These are phyloP conservation scores for Plenodomus lindquistii DNA, from an alignment of 2,329 filamentous ascomycete species.

Conservation along the genomic window DNA sequence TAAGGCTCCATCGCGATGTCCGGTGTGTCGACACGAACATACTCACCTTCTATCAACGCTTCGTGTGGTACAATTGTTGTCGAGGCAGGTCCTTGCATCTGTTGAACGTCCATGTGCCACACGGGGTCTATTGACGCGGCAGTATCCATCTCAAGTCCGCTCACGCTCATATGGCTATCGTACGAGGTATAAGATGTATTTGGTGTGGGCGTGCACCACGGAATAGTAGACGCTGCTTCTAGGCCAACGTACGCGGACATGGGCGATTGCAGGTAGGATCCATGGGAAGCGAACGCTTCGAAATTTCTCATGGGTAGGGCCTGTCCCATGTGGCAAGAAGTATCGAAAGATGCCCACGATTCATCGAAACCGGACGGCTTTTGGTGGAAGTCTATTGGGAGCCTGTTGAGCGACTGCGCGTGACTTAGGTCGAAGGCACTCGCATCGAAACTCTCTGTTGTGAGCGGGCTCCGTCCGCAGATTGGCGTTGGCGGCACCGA, in stretches of 20 bases:
- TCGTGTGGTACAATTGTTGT: constrained; percentile 19
- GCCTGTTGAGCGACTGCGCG: constrained; percentile 16
- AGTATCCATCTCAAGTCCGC: constrained; percentile 3
- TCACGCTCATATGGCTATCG: constrained; percentile 7
- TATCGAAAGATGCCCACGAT: constrained; percentile 5
- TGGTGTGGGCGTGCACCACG: constrained; percentile 3
- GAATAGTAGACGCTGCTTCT: constrained; percentile 2
- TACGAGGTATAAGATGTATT: constrained; percentile 5
- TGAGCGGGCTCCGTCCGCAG: constrained; percentile 23
- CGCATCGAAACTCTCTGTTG: constrained; percentile 23
- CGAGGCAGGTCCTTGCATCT: constrained; percentile 2
- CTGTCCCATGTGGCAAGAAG: constrained; percentile 2
- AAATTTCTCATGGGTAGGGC: constrained; percentile 6
- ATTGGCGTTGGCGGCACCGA: constrained; percentile 36
- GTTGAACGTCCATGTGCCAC: constrained; percentile 11
- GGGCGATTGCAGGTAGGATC: constrained; percentile 9
- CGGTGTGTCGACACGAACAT: constrained; percentile 12
- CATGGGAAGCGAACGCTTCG: constrained; percentile 3
- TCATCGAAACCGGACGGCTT: constrained; percentile 11
- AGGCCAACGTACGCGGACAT: constrained; percentile 2
- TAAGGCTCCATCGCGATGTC: constrained; percentile 16
- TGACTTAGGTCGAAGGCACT: constrained; percentile 20
- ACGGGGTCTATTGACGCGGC: constrained; percentile 7
- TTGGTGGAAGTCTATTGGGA: constrained; percentile 11
- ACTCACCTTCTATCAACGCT: constrained; percentile 13